These are phyloP conservation scores for Plantago rigida DNA, from an alignment of 305 asterid species.

Conservation along the genomic window DNA sequence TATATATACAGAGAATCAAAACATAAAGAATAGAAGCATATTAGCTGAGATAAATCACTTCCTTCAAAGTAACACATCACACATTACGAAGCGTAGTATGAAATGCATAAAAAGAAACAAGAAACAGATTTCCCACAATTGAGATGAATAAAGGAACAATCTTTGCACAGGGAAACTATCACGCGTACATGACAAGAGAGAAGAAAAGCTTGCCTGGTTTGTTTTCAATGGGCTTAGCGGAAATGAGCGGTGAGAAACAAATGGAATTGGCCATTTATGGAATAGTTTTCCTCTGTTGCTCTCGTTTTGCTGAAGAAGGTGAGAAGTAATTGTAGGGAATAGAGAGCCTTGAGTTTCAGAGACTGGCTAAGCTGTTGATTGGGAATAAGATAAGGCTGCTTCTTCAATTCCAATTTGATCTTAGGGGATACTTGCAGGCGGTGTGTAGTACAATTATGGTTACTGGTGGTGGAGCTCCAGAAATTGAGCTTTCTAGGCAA, in stretches of 20 bases:
- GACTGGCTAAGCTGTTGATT: too few relatives aligned
- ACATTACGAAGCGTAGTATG: background rate
- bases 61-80: too few relatives aligned
- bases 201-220: constrained; percentile 34
- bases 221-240: constrained; percentile 27
- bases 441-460: too few relatives aligned
- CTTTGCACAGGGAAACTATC: too few relatives aligned
- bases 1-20: background rate
- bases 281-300: background rate
- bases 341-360: too few relatives aligned
- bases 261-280: constrained; percentile 42
- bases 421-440: too few relatives aligned
- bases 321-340: background rate
- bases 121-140: background rate
- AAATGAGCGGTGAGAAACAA: constrained; percentile 33
- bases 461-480: constrained; percentile 99
- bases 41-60: background rate
- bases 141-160: background rate
- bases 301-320: background rate
- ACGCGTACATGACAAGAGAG: background rate
- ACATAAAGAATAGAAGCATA: background rate
- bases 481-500: constrained; percentile 91
- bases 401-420: too few relatives aligned
- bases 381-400: too few relatives aligned
- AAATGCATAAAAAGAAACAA: background rate